Evolutionary conservation across 148 eudicot species (phyloP).

Genomic region (Fallopia convolvulus): DNA sequence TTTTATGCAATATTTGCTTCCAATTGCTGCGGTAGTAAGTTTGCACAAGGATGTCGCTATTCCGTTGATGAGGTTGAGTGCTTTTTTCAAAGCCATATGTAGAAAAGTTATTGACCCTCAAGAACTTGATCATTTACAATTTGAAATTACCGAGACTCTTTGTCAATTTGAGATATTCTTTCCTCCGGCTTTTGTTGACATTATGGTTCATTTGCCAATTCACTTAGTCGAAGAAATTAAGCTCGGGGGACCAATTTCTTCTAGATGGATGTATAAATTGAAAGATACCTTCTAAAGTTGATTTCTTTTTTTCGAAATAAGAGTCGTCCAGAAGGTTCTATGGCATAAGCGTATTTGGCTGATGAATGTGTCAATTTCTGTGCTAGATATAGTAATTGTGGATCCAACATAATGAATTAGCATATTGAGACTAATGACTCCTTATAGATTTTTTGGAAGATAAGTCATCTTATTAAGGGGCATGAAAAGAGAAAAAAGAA

Average conservation of each 20-base stretch:
- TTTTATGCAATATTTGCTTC: not conserved
- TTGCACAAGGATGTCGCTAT: not conserved
- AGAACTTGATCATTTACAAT: slow-evolving; percentile 7
- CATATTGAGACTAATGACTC: no score
- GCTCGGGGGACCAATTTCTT: not conserved
- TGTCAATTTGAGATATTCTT: not conserved
- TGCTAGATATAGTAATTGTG: no score
- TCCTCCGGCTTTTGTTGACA: not conserved
- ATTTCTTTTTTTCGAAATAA: no score
- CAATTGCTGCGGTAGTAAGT: not conserved
- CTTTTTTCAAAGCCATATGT: not conserved
- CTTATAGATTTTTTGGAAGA: no score
- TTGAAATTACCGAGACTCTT: slow-evolving; percentile 27
- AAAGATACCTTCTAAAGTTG: not conserved
- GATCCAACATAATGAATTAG: no score
- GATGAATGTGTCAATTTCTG: no score
- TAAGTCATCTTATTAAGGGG: no score
- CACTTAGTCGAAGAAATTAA: not conserved
- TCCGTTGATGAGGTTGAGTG: not conserved
- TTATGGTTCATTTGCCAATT: not conserved
- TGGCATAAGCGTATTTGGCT: no score
- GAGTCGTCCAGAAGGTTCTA: no score
- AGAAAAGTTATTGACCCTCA: not conserved
- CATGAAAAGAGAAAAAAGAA: no score
- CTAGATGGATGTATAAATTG: not conserved